Evolutionary conservation across 495 filamentous ascomycete species (phyloP), one percentile per base, ranked within the genome.

Genomic region (Lichenothelia convexa): DNA sequence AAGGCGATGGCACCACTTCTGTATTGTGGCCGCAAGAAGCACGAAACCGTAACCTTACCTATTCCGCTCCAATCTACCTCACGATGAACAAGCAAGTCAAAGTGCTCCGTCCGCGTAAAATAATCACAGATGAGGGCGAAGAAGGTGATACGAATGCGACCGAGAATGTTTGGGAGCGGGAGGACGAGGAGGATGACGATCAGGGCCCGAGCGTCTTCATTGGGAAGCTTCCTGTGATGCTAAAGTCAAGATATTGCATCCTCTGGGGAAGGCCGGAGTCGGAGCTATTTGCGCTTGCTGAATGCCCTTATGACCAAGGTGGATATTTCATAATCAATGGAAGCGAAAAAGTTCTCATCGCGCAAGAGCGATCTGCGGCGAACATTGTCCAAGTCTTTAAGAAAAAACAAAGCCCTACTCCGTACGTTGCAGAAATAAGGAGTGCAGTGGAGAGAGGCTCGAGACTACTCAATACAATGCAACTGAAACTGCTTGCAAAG

Each of bases 371-470:
- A 56, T 61, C 95, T 51, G 95, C 87, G 65, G 95, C 95, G 64
- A 99, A 99, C 58, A 93, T 99, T 50, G 85, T 99, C 6, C 91
- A 99, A 55, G 72, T 77, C 27, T 86, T 87, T 52, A 93, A 92
- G 43, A 80, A 93, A n/a, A 78, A 84, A 45, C 91, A 91, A 15
- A 93, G 85, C 5, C 91, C 95, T n/a, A 97, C 54, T 26, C 92
- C 85, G 71, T 93, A 85, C 11, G 94, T 91, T 3, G 82, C 93
- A 49, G 86, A 94, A 59, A 72, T 87, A 32, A 93, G 94, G 55
- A 93, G 87, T 4, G 61, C 87, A 21, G 60, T 84, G 32, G 94
- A 93, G 55, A 93, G 94, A 51, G 87, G 89, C 15, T 70, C 77
- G 15, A 79, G 95, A 16, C 76, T 73, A 29, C 69, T 99, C 13